A percentile compares a stretch with the other conserved stretches of the same genome.
These are phyloP conservation scores for Chaetomium globosum DNA, from an alignment of 2,329 filamentous ascomycete genomes.

Conservation along the genomic window DNA sequence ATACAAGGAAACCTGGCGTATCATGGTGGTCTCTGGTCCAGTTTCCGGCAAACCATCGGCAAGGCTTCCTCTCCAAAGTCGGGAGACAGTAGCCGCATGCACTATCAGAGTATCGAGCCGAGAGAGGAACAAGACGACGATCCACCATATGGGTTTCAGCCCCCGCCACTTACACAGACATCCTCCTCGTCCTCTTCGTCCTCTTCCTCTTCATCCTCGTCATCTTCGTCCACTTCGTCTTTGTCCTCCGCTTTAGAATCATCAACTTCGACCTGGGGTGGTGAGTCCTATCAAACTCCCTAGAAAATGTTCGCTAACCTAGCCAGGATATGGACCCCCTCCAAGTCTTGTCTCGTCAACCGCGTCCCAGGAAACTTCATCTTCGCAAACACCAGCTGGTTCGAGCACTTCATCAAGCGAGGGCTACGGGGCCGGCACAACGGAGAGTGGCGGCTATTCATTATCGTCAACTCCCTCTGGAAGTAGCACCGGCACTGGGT, in stretches of 20 bases:
- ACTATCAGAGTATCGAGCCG: slow-evolving; percentile 20
- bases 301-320: slow-evolving; percentile 5
- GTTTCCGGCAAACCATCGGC: slow-evolving; percentile 32
- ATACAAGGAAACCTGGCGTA: slow-evolving; percentile 31
- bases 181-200: not conserved
- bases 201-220: not conserved
- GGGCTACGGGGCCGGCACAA: slow-evolving; percentile 6
- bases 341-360: slow-evolving; percentile 15
- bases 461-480: slow-evolving; percentile 8
- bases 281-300: slow-evolving; percentile 12
- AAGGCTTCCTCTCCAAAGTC: slow-evolving; percentile 1
- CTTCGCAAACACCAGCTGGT: not conserved
- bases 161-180: slow-evolving; percentile 20
- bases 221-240: not conserved
- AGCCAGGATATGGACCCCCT: slow-evolving; percentile 23
- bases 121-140: slow-evolving; percentile 25
- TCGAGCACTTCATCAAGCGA: slow-evolving; percentile 23
- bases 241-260: not conserved
- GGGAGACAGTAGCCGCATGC: not conserved
- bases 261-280: slow-evolving; percentile 17
- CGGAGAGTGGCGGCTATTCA: slow-evolving; percentile 17
- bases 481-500: not conserved
- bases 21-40: slow-evolving; percentile 30
- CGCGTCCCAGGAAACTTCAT: not conserved
- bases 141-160: slow-evolving; percentile 34